These are phyloP conservation scores for Jatropha curcas DNA, from an alignment of 345 rosid genomes.

Conservation along the genomic window DNA sequence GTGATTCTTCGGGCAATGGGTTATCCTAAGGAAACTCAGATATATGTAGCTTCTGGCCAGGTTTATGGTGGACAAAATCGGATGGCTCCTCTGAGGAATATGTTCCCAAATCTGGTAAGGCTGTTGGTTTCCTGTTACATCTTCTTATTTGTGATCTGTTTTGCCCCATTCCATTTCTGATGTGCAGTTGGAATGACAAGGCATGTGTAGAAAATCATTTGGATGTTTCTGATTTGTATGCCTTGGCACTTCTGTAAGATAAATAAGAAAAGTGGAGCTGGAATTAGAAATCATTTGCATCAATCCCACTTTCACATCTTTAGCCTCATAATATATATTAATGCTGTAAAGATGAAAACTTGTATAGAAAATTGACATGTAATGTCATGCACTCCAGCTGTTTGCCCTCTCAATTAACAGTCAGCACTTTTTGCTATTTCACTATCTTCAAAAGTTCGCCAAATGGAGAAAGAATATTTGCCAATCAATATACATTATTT, in stretches of 20 bases:
- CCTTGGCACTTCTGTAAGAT: background rate
- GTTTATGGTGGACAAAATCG: conserved; percentile 99
- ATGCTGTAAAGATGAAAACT: conserved; percentile 9
- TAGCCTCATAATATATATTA: background rate
- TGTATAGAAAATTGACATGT: background rate
- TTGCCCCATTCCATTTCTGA: background rate
- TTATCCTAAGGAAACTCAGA: conserved; percentile 97
- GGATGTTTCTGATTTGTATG: background rate
- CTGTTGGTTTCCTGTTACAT: background rate
- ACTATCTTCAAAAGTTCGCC: background rate
- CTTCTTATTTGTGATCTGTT: background rate
- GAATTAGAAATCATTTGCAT: background rate
- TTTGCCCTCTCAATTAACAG: background rate
- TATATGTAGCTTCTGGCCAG: conserved; percentile 99
- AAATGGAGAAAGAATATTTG: background rate
- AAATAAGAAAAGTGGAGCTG: background rate
- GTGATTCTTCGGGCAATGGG: conserved; percentile 98
- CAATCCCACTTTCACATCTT: background rate
- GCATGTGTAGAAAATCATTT: conserved; percentile 1
- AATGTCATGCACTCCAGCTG: background rate
- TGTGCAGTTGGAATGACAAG: background rate
- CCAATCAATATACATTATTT: background rate
- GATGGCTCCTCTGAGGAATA: conserved; percentile 96
- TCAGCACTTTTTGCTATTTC: background rate
- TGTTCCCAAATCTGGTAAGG: conserved; percentile 95